These are phyloP conservation scores for Meyerozyma sp. DNA, from an alignment of 1,139 yeast genomes.

Conservation along the genomic window DNA sequence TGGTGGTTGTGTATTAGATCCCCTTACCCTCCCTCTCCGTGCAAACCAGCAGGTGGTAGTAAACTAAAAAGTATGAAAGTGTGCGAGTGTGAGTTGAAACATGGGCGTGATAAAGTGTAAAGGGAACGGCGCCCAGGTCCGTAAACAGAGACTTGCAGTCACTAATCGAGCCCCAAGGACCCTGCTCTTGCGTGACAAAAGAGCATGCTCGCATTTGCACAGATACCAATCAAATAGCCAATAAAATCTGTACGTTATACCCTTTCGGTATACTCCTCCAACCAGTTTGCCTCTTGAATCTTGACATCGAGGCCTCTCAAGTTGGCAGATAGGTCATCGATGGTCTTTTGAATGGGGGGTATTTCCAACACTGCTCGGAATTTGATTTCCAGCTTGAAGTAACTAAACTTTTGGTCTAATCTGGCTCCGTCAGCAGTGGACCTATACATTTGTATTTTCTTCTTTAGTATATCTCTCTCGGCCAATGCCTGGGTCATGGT, in stretches of 20 bases:
- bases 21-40: not conserved
- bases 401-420: conserved; percentile 7
- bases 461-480: conserved; percentile 10
- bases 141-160: not conserved
- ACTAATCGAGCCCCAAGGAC: not conserved
- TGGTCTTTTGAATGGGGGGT: conserved; percentile 5
- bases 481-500: conserved; percentile 12
- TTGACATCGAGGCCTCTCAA: conserved; percentile 10
- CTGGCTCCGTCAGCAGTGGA: conserved; percentile 4
- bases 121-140: not conserved
- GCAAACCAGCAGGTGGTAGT: not conserved
- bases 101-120: not conserved
- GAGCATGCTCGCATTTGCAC: not conserved
- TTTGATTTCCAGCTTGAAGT: conserved; percentile 11
- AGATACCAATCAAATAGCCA: not conserved
- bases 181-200: not conserved
- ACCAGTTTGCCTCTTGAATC: conserved; percentile 14
- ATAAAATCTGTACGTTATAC: not conserved
- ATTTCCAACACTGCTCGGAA: conserved; percentile 7
- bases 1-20: not conserved
- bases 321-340: conserved; percentile 6
- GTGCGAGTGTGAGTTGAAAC: not conserved
- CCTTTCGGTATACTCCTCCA: not conserved
- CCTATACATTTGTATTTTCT: conserved; percentile 5
- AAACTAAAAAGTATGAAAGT: not conserved